Evolutionary conservation across 352 stramenopile species (phyloP), one percentile per base, ranked within the genome.

Genomic region (Globisporangium parvum): DNA sequence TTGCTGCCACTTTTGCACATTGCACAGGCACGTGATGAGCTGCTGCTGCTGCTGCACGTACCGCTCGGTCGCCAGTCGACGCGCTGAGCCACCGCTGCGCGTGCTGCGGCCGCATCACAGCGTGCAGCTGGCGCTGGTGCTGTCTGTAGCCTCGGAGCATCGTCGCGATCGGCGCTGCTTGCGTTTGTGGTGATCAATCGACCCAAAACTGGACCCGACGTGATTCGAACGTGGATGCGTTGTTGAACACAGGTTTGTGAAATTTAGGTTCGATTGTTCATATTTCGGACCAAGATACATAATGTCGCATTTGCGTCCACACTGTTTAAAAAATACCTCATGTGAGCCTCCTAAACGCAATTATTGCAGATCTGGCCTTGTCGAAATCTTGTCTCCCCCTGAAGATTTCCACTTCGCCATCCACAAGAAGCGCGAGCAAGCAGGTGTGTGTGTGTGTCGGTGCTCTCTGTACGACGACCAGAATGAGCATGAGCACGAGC

Each of bases 81-180:
- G n/a, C 20, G 41, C 41, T 47, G 5, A 47, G 11, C 41, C 41
- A 47, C 4, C 41, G 41, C 41, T 24, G 41, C 20, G 41, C 41
- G 20, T 47, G 41, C 20, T 47, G 41, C 41, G 41, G 41, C n/a
- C 41, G 41, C 41, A 47, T 47, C n/a, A n/a, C 41, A 24, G 41
- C 41, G 20, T 47, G 41, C 41, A 47, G 20, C 41, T 47, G 41
- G 18, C 41, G 41, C 18, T 47, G 41, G n/a, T 15, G 41, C 20
- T 47, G 41, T 12, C 20, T 5, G 41, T 47, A 47, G 18, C 41
- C 41, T 47, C 41, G 41, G 12, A 47, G 41, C 41, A 47, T 47
- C 39, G 39, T 44, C n/a, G n/a, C n/a, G n/a, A n/a, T n/a, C n/a
- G n/a, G 15, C 2, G 17, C 11, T n/a, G 14, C 39, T 44, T 41